These are phyloP conservation scores for Colletotrichum sp. DNA, from an alignment of 2,329 filamentous ascomycete genomes.

Conservation along the genomic window DNA sequence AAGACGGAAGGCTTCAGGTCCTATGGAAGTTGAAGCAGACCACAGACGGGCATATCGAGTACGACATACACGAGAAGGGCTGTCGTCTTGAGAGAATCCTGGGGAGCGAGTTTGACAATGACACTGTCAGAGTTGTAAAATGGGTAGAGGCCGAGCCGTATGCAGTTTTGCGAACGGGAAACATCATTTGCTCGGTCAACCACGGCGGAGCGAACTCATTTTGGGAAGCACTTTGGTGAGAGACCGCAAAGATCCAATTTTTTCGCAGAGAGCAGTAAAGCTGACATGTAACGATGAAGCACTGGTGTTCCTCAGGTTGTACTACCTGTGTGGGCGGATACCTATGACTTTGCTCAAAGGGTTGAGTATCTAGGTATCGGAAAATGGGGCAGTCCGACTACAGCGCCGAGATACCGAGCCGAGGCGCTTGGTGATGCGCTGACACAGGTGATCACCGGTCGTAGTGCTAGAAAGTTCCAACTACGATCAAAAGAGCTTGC, in stretches of 20 bases:
- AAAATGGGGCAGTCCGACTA: not conserved
- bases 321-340: constrained; percentile 50
- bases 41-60: not conserved
- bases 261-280: not conserved
- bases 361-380: constrained; percentile 50
- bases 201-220: constrained; percentile 54
- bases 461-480: not conserved
- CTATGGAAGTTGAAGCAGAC: constrained; percentile 37
- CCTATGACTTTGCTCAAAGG: constrained; percentile 50
- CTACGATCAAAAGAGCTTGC: not conserved
- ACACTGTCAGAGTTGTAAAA: constrained; percentile 37
- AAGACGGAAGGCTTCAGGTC: constrained; percentile 24
- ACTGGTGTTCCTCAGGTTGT: constrained; percentile 50
- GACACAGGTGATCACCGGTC: not conserved
- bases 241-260: not conserved
- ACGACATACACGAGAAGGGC: not conserved
- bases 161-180: constrained; percentile 38
- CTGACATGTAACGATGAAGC: constrained; percentile 23
- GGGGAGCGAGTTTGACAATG: constrained; percentile 18
- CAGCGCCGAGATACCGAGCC: not conserved
- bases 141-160: constrained; percentile 46
- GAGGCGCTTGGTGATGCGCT: not conserved
- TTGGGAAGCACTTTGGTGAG: constrained; percentile 38
- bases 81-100: not conserved
- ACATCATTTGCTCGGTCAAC: constrained; percentile 45